Evolutionary conservation across 139 green algal species (phyloP), one percentile per base, ranked within the genome.

Genomic region (Chlorella sp.): DNA sequence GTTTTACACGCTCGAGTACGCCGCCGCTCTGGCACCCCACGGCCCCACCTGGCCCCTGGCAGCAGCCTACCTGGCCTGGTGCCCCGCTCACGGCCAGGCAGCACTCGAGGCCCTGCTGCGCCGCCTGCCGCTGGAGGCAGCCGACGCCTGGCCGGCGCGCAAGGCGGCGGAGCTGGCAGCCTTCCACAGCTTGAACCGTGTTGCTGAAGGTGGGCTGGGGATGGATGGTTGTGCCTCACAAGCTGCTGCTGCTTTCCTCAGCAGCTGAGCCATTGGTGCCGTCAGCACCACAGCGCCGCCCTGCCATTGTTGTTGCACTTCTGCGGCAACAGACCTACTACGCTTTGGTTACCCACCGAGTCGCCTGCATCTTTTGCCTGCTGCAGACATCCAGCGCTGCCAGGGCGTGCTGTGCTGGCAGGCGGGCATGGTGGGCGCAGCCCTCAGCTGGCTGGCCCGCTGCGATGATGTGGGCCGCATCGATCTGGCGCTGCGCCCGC

Each of bases 11-110:
- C 86, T 94, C 34, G 84, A 92, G 34, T 92, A 92, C 54, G 90
- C 86, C 7, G 74, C 87, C 28, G 80, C 85, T 16, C 83, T 94
- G 36, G 44, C 81, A 69, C 85, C 85, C 0, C 81, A 89, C 77
- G 75, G 82, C 0, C 28, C 84, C 36, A 94, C 88, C 6, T 92
- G 90, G 90, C 73, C 84, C 73, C 58, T 94, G 67, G 91, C 90
- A 9, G 90, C 88, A 17, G 81, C 81, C 46, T 96, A 96, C 85
- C 86, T 96, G 85, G 86, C 91, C 24, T 95, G 88, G 86, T 96
- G 92, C 88, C 89, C 91, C n/a, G 38, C 56, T 16, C 88, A 96
- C 81, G 93, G 93, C 0, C 88, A 83, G 20, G 88, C 80, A 34
- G 89, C 89, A 41, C 84, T 93, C 76, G 87, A 95, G 64, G 70